These are phyloP conservation scores for Allium sativum DNA, from an alignment of 106 monocot species.

Conservation along the genomic window DNA sequence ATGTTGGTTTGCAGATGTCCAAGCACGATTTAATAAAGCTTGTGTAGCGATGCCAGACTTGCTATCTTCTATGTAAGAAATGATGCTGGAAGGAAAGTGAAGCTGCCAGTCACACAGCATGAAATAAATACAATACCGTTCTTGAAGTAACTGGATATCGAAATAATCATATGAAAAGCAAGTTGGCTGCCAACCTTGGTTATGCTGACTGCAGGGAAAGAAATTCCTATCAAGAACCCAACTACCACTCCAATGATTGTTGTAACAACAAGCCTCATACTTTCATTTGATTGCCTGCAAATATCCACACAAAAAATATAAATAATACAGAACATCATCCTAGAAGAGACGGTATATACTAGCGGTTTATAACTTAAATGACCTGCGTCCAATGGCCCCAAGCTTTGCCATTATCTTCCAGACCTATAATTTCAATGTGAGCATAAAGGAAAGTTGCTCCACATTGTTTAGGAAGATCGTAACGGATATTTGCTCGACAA, in stretches of 20 bases:
- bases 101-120: conserved; percentile 33
- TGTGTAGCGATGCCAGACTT: conserved; percentile 49
- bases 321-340: background rate
- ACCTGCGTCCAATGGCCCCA: conserved; percentile 37
- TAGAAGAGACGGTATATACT: background rate
- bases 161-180: background rate
- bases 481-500: background rate
- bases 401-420: conserved; percentile 34
- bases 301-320: conserved; percentile 18
- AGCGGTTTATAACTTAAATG: background rate
- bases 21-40: conserved; percentile 55
- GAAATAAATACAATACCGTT: background rate
- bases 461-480: conserved; percentile 19
- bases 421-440: background rate
- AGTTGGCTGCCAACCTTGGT: conserved; percentile 34
- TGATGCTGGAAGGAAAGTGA: conserved; percentile 53
- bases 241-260: conserved; percentile 45
- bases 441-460: conserved; percentile 12
- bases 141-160: too few species aligned
- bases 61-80: conserved; percentile 65
- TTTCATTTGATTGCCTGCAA: conserved; percentile 44
- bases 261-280: conserved; percentile 43
- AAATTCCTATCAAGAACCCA: conserved; percentile 70
- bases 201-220: conserved; percentile 43
- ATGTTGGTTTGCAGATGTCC: conserved; percentile 25